Evolutionary conservation across 306 rosid genomes (phyloP), one percentile per base, ranked within the genome.

Genomic region (Alnus glutinosa): DNA sequence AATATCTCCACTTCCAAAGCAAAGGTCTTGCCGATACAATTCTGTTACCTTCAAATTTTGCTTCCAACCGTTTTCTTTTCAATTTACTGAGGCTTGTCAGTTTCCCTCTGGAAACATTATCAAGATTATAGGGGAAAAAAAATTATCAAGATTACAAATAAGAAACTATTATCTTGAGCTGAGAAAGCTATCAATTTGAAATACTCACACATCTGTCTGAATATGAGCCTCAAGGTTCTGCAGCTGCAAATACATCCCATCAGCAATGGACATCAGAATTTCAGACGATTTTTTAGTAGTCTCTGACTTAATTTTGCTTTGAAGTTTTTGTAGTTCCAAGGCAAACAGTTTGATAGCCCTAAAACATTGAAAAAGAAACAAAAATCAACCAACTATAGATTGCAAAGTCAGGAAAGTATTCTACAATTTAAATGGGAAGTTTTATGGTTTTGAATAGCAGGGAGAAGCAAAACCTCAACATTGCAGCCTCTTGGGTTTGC

Each of bases 281-380:
- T 86, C 94, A 10, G 97, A 89, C 71, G 94, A 88, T 82, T 87
- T 93, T 83, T 82, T 85, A 64, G 82, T 83, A 30, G 94, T 81
- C 82, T 79, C 84, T 2, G 83, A 86, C 79, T 85, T 88, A 73
- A 93, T 87, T 90, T 90, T 95, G 87, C 79, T 86, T 85, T 91
- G 90, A 55, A 93, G 74, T 77, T 90, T 95, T 77, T 82, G 82
- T 82, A 95, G 81, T 83, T 85, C 93, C 87, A 79, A 74, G 37
- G 89, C 85, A 10, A 95, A 90, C 79, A 93, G 81, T 82, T 91
- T 90, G 77, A 90, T 90, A 57, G 87, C 93, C 94, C 99, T 94
- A 75, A 81, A 80, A 83, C 74, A 76, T 82, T 49, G 64, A 19
- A 7, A 67, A 86, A 77, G 37, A 67, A 66, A 80, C 67, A 54